These are phyloP conservation scores for Naganishia randhawae DNA, from an alignment of 768 basidiomycete species.

Conservation along the genomic window DNA sequence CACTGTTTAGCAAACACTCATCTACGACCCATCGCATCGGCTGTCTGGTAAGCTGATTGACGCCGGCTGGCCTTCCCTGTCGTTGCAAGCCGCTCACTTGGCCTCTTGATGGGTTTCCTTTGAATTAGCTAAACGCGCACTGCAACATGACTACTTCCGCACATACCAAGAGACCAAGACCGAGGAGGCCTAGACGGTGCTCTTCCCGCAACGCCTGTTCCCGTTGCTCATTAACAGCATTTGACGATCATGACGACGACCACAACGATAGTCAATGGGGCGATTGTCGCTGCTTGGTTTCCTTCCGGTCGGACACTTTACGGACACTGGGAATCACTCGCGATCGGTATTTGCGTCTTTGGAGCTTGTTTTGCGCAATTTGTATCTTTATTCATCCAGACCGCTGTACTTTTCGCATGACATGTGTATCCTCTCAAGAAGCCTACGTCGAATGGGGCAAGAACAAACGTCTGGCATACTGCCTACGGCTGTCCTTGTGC, in stretches of 20 bases:
- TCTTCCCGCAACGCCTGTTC: background rate
- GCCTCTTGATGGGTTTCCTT: background rate
- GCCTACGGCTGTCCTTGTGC: too few relatives aligned
- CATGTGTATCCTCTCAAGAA: constrained; percentile 19
- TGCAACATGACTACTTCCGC: constrained; percentile 56
- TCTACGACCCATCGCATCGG: constrained; percentile 84
- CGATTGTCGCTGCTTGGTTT: too few relatives aligned
- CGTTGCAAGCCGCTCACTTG: constrained; percentile 19
- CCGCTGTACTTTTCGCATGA: constrained; percentile 13
- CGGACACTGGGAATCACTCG: background rate
- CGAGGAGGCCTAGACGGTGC: constrained; percentile 23
- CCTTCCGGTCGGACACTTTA: background rate
- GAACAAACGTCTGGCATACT: too few relatives aligned
- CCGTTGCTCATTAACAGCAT: background rate
- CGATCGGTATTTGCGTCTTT: background rate
- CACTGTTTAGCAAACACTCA: constrained; percentile 64
- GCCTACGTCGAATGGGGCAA: too few relatives aligned
- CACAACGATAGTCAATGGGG: background rate
- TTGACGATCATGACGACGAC: background rate
- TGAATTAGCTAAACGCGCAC: constrained; percentile 59
- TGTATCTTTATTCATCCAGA: constrained; percentile 5
- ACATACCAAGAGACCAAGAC: constrained; percentile 14
- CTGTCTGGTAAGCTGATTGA: constrained; percentile 79
- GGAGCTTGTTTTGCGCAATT: background rate
- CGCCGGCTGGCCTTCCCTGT: background rate